Base-by-base conservation (phyloP, 2,329 filamentous ascomycete species). In the Ophiocordyceps sinensis region DNA sequence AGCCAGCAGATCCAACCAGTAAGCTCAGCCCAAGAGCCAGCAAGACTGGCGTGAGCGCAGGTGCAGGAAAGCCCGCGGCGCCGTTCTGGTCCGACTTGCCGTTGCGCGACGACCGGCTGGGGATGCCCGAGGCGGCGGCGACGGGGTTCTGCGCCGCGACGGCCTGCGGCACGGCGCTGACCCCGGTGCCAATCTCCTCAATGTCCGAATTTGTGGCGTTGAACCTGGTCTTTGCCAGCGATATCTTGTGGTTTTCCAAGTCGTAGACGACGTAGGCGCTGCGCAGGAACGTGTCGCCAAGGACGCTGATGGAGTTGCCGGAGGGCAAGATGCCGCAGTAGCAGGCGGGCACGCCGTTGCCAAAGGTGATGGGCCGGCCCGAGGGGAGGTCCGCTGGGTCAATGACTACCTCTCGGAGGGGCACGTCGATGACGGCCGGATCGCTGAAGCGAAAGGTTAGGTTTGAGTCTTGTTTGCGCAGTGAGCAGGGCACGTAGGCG, bases 231-330 rank as follows among this genome's bases (percentile, higher is more conserved):
- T 81, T 75, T 2, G 80, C 82, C 28, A 86, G 60, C 2, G 77
- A 79, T 48, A 86, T 77, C 59, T 82, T 68, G 54, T 85, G 77
- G 56, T 82, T 84, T 26, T 67, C 73, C 19, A 85, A 65, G 54
- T 86, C 81, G 54, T 83, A 86, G 11, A 87, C 82, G 13, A 85
- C 71, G 49, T 87, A 87, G 0, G 82, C 82, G 30, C 77, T 81
- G 38, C 82, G 69, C 41, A 87, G 64, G 56, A 87, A 87, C 0
- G 82, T 83, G 53, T 86, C 82, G 14, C 82, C 82, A 26, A 87
- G 63, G 2, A 85, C 73, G 36, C 71, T 68, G n/a, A 71, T 70
- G 28, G 68, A 65, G 1, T 57, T 48, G 3, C 67, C 68, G 2
- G 77, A 68, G 1, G 78, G 75, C 3, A 73, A 67, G 46, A 86